phyloP scores from a whole-genome alignment of 805 yeast species.

The Candida krabiensis region DNA sequence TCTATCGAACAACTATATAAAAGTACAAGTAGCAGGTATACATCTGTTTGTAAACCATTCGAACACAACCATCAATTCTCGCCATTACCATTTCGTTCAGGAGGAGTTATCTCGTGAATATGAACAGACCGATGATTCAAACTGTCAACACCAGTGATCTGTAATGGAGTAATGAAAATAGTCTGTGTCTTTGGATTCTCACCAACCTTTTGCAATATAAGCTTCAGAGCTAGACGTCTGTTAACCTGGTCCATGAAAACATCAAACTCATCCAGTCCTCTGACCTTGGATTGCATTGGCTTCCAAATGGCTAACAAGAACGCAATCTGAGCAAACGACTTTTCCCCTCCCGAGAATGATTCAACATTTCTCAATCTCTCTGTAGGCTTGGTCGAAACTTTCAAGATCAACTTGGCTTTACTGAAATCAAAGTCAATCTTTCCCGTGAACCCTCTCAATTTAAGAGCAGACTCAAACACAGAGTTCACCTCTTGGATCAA shows the following conservation, averaged over 20 bases:
- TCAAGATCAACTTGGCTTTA: slow-evolving; percentile 50
- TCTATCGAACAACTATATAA: no score
- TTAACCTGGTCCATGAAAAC: slow-evolving; percentile 96
- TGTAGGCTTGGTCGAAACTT: slow-evolving; percentile 61
- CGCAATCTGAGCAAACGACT: slow-evolving; percentile 90
- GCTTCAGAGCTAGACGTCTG: slow-evolving; percentile 71
- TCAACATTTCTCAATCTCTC: slow-evolving; percentile 66
- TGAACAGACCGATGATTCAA: slow-evolving; percentile 52
- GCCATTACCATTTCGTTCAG: slow-evolving; percentile 26
- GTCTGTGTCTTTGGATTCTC: slow-evolving; percentile 74
- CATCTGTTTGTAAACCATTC: no score
- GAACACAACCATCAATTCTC: no score
- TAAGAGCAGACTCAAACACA: slow-evolving; percentile 60
- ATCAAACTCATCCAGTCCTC: slow-evolving; percentile 95
- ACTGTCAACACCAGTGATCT: slow-evolving; percentile 70
- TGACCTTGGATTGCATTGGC: slow-evolving; percentile 81
- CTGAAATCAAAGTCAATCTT: slow-evolving; percentile 61
- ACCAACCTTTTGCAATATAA: slow-evolving; percentile 68
- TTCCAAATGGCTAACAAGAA: slow-evolving; percentile 88
- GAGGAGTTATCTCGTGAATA: slow-evolving; percentile 58
- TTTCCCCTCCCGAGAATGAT: slow-evolving; percentile 95
- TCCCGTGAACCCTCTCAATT: slow-evolving; percentile 73
- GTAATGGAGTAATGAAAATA: slow-evolving; percentile 92
- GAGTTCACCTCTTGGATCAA: slow-evolving; percentile 49
- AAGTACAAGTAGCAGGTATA: no score